Percentiles rank a stretch among this genome's conserved stretches.
phyloP scores from a whole-genome alignment of 2,329 filamentous ascomycete genomes.

The Cytospora piceicola region DNA sequence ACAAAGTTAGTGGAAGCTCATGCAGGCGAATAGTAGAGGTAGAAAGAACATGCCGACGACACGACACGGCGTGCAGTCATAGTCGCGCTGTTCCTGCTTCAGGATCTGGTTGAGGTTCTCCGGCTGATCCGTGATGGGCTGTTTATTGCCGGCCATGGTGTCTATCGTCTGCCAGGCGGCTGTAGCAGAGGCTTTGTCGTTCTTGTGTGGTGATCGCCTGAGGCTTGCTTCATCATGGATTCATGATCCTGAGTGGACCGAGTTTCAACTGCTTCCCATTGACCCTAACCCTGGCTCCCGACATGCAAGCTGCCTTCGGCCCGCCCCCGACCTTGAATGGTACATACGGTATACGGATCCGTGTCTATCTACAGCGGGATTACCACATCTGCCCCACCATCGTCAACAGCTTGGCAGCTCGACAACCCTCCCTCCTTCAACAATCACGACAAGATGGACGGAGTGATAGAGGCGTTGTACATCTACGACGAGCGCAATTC shows the following conservation, averaged over 20 bases:
- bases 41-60: slow-evolving; percentile 64
- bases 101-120: slow-evolving; percentile 64
- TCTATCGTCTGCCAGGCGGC: not conserved
- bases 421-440: not conserved
- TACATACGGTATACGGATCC: too few species aligned
- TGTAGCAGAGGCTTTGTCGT: not conserved
- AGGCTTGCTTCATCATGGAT: not conserved
- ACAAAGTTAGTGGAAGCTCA: slow-evolving; percentile 4
- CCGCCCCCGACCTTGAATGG: too few species aligned
- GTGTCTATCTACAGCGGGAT: not conserved
- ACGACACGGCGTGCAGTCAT: slow-evolving; percentile 73
- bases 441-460: slow-evolving; percentile 61
- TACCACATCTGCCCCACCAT: not conserved
- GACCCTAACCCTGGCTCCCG: not conserved
- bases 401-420: not conserved
- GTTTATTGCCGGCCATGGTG: slow-evolving; percentile 52
- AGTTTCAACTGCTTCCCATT: not conserved
- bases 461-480: slow-evolving; percentile 92
- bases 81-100: slow-evolving; percentile 55
- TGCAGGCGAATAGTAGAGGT: slow-evolving; percentile 5
- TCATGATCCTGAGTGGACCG: not conserved
- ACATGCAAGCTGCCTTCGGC: not conserved
- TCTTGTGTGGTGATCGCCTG: not conserved
- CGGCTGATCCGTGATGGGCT: slow-evolving; percentile 58
- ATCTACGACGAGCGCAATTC: slow-evolving; percentile 95